A percentile compares a stretch with the other conserved stretches of the same genome.
These are phyloP conservation scores for Cyclospora cayetanensis DNA, from an alignment of 169 alveolate genomes.

Conservation along the genomic window DNA sequence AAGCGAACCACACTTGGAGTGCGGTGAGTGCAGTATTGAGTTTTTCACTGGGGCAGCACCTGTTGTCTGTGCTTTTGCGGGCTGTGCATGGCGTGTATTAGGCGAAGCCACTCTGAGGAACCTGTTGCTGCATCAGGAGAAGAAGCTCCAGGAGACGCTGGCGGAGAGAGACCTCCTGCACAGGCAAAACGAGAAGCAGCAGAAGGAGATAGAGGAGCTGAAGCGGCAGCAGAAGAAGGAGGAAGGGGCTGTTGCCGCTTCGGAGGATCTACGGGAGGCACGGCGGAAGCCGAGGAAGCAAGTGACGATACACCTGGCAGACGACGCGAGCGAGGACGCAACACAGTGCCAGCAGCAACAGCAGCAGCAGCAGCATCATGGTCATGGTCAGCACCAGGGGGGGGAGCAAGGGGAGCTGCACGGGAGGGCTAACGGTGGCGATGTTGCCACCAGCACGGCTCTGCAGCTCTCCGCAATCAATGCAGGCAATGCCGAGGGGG, in stretches of 20 bases:
- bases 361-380: too few species aligned
- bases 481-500: constrained; percentile 56
- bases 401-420: constrained; percentile 72
- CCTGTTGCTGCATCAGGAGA: constrained; percentile 63
- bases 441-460: not conserved
- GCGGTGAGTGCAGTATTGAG: too few species aligned
- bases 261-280: not conserved
- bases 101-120: constrained; percentile 55
- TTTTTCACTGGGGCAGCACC: too few species aligned
- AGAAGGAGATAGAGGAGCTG: constrained; percentile 29
- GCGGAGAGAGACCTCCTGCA: constrained; percentile 45
- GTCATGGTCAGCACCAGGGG: constrained; percentile 72
- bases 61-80: not conserved
- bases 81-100: not conserved
- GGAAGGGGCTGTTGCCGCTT: not conserved
- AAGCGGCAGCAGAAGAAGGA: not conserved
- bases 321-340: not conserved
- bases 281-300: constrained; percentile 34
- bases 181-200: not conserved
- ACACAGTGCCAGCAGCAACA: not conserved
- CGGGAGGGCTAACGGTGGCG: constrained; percentile 59
- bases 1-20: too few species aligned
- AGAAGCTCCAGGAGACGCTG: constrained; percentile 51
- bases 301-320: constrained; percentile 55
- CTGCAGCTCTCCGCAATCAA: constrained; percentile 69